Percentiles rank a stretch among this genome's conserved stretches.
phyloP scores from a whole-genome alignment of 1,139 yeast genomes.

The Chernovozyma sophiae-reginae region DNA sequence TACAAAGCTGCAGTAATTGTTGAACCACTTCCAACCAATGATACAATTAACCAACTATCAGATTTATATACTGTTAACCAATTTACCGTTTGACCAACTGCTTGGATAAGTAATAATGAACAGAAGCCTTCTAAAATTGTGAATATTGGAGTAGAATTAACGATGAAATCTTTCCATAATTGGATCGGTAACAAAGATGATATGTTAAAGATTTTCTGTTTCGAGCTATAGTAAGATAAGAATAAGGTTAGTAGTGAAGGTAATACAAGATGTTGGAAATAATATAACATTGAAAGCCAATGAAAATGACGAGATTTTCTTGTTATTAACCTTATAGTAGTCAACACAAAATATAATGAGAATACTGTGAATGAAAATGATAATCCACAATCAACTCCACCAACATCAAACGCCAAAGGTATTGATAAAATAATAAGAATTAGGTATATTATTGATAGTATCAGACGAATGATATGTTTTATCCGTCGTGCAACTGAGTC shows the following conservation, averaged over 20 bases:
- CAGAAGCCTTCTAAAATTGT: slow-evolving; percentile 92
- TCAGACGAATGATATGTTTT: slow-evolving; percentile 16
- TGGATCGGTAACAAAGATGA: slow-evolving; percentile 18
- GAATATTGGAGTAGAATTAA: slow-evolving; percentile 83
- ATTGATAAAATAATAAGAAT: slow-evolving; percentile 73
- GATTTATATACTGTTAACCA: slow-evolving; percentile 68
- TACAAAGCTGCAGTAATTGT: slow-evolving; percentile 72
- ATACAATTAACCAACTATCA: slow-evolving; percentile 76
- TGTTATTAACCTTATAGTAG: slow-evolving; percentile 62
- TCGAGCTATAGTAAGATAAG: slow-evolving; percentile 42
- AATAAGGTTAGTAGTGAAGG: slow-evolving; percentile 79
- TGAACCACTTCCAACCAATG: slow-evolving; percentile 69
- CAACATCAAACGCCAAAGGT: slow-evolving; percentile 93
- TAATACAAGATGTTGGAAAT: slow-evolving; percentile 74
- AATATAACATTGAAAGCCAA: slow-evolving; percentile 61
- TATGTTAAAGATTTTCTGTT: slow-evolving; percentile 10
- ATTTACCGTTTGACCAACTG: slow-evolving; percentile 76
- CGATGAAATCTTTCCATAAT: slow-evolving; percentile 63
- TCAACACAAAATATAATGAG: slow-evolving; percentile 61
- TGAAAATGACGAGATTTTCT: slow-evolving; percentile 46
- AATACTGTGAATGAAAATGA: slow-evolving; percentile 78
- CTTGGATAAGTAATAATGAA: slow-evolving; percentile 82
- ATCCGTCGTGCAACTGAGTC: slow-evolving; percentile 3
- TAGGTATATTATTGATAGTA: slow-evolving; percentile 57
- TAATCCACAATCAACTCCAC: slow-evolving; percentile 86